Evolutionary conservation across 768 basidiomycete genomes (phyloP).

Genomic region (Amanita inopinata): DNA sequence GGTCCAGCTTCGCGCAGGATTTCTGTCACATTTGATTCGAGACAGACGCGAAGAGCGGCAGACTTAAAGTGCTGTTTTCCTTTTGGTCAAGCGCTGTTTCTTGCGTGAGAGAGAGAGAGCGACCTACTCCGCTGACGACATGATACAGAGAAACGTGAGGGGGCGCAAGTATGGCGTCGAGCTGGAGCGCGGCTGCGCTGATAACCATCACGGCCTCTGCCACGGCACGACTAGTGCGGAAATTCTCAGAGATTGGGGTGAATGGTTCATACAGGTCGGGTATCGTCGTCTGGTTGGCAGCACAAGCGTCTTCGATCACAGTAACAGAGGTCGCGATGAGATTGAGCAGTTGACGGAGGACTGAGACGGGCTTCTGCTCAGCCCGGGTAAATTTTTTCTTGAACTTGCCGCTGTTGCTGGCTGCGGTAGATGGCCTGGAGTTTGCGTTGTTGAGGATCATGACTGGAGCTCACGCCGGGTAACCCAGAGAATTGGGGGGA

Average conservation of each 20-base stretch:
- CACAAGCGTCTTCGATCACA: conserved; percentile 9
- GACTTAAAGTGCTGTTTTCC: conserved; percentile 15
- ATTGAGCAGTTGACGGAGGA: not conserved
- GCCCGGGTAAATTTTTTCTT: too few relatives aligned
- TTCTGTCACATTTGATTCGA: conserved; percentile 19
- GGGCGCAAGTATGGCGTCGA: conserved; percentile 15
- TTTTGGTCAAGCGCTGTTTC: not conserved
- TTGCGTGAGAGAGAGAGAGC: not conserved
- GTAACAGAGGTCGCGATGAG: conserved; percentile 6
- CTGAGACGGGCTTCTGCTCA: too few relatives aligned
- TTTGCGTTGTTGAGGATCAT: too few relatives aligned
- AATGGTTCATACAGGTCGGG: conserved; percentile 17
- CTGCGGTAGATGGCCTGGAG: too few relatives aligned
- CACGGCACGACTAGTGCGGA: conserved; percentile 13
- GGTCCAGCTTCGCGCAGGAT: conserved; percentile 24
- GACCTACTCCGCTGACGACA: conserved; percentile 10
- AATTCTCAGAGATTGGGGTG: conserved; percentile 13
- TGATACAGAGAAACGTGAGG: conserved; percentile 12
- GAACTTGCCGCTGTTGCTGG: too few relatives aligned
- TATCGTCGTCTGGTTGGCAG: conserved; percentile 7
- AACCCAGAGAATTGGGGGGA: too few relatives aligned
- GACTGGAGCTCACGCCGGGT: too few relatives aligned
- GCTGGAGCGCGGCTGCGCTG: conserved; percentile 18
- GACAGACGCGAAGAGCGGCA: conserved; percentile 17
- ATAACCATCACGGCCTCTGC: conserved; percentile 13